Conservation (phyloP, 2,329 filamentous ascomycete species). For the Claviceps cyperi region DNA sequence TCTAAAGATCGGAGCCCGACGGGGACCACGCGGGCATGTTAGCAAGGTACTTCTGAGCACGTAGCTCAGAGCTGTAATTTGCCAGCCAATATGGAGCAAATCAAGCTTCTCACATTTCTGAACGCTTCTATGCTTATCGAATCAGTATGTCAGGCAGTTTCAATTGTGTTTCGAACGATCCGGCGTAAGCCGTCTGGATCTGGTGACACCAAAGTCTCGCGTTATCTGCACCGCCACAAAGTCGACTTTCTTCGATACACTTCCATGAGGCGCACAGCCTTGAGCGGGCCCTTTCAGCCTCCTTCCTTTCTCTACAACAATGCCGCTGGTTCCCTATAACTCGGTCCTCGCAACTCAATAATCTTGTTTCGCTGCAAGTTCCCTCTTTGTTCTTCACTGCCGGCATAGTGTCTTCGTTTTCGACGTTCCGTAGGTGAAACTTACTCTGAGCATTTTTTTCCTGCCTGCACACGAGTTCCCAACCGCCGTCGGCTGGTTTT, state of each 20-base stretch:
- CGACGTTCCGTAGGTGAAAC: neutral
- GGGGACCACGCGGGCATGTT: neutral
- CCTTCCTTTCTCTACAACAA: conserved; percentile 5
- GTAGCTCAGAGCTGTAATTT: neutral
- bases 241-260: conserved; percentile 27
- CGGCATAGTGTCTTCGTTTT: neutral
- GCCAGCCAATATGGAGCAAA: no score
- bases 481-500: neutral
- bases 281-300: conserved; percentile 16
- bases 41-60: conserved; percentile 1
- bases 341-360: neutral
- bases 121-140: no score
- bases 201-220: conserved; percentile 1
- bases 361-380: conserved; percentile 1
- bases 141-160: no score
- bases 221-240: conserved; percentile 21
- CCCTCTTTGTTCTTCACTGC: neutral
- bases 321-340: neutral
- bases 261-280: conserved; percentile 27
- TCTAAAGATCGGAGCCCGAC: conserved; percentile 1
- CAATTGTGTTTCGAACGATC: neutral
- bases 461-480: neutral
- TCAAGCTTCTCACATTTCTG: no score
- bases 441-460: neutral
- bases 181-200: no score